A percentile compares a stretch with the other conserved stretches of the same genome.
Evolutionary conservation across 768 basidiomycete genomes (phyloP).

Genomic region (Termitomyces sp.): DNA sequence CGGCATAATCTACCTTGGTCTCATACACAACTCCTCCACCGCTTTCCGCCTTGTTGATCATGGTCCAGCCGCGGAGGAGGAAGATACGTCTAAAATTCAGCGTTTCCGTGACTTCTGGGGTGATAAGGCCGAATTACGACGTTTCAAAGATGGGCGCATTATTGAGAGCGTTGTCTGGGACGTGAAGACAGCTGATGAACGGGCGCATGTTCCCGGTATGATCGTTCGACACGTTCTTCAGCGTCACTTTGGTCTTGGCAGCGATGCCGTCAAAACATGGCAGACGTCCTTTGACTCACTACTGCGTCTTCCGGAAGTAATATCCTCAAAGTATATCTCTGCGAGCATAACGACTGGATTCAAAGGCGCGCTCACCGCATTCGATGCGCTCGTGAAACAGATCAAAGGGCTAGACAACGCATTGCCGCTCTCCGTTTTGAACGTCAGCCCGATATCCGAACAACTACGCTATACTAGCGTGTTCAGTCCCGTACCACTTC

Average conservation of each 20-base stretch:
- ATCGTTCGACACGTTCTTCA: slow-evolving; percentile 74
- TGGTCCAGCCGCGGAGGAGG: slow-evolving; percentile 74
- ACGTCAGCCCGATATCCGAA: slow-evolving; percentile 71
- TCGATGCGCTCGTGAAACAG: slow-evolving; percentile 70
- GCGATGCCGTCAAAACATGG: slow-evolving; percentile 52
- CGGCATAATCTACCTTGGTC: slow-evolving; percentile 61
- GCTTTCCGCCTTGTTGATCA: slow-evolving; percentile 90
- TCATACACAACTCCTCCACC: slow-evolving; percentile 67
- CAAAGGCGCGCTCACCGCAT: slow-evolving; percentile 74
- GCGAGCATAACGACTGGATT: slow-evolving; percentile 50
- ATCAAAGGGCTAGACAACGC: slow-evolving; percentile 73
- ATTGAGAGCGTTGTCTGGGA: slow-evolving; percentile 97
- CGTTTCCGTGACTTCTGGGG: slow-evolving; percentile 90
- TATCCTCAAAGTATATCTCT: slow-evolving; percentile 42
- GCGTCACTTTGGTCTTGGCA: slow-evolving; percentile 69
- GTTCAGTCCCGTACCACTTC: slow-evolving; percentile 75
- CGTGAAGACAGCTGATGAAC: slow-evolving; percentile 74
- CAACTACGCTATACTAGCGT: slow-evolving; percentile 80
- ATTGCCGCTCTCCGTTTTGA: slow-evolving; percentile 75
- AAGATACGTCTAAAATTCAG: slow-evolving; percentile 44
- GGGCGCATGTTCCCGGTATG: slow-evolving; percentile 69
- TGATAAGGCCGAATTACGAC: slow-evolving; percentile 82
- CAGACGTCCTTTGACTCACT: slow-evolving; percentile 56
- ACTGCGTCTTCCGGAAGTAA: slow-evolving; percentile 53
- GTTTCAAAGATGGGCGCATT: slow-evolving; percentile 96